Evolutionary conservation across 1,284 basidiomycete genomes (phyloP), one percentile per base, ranked within the genome.

Genomic region (Boletus subluridellus): DNA sequence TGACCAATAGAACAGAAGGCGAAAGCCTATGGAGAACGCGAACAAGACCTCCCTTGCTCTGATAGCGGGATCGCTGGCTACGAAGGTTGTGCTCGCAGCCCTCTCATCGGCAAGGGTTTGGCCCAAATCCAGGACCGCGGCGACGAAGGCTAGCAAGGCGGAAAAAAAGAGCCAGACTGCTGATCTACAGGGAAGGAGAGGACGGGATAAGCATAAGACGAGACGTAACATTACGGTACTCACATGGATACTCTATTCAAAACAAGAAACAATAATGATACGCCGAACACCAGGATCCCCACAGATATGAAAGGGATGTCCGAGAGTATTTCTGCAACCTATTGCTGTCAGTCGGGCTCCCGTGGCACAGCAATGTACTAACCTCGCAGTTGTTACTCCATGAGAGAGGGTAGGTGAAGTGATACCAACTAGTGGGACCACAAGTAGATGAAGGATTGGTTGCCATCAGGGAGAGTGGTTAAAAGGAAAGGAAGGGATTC

Each of bases 291-390:
- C 65, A 89, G 74, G 24, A 89, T 74, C 45, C 89, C 89, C 55
- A 86, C 78, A 57, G 81, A 81, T 64, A 88, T 81, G 61, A 87
- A 76, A 39, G 89, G 89, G 53, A 90, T 83, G 61, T 88, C 86
- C 17, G 82, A 77, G 45, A 90, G 74, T 50, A 90, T 69, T 60
- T 76, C 73, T 61, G 84, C 80, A 45, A 87, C 73, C 87, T 89
- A 58, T n/a, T 56, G 30, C 26, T 39, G 53, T 73, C 38, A 70
- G 59, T 49, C 11, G 5, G 6, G 35, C 17, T 26, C 48, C 3
- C 17, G 24, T 11, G 6, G 37, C 5, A 45, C 12, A 37, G 30
- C 8, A 34, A 49, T 51, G 49, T 6, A 67, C 73, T 42, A 15
- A 79, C 78, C 64, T 74, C 65, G 58, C 67, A 68, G 59, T 74